Conservation (phyloP, 2,329 filamentous ascomycete genomes). For the Diaporthe humulicola region DNA sequence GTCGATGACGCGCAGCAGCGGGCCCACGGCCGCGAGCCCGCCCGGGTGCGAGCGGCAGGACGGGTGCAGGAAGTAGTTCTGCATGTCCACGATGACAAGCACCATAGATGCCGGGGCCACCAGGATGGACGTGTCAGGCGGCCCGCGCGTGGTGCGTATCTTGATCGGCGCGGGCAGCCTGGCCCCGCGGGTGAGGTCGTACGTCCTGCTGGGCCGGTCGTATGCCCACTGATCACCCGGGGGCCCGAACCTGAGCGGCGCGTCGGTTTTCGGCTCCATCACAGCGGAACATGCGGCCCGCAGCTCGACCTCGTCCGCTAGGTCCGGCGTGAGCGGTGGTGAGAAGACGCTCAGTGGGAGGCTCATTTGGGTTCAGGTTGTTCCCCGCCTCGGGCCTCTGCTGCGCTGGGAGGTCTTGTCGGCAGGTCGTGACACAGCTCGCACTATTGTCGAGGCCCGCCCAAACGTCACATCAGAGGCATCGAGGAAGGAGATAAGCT, state of each 20-base stretch:
- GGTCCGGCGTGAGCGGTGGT: slow-evolving; percentile 2
- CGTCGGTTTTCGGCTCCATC: slow-evolving; percentile 1
- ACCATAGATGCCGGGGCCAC: slow-evolving; percentile 58
- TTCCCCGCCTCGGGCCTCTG: not conserved
- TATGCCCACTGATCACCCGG: slow-evolving; percentile 50
- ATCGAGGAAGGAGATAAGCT: slow-evolving; percentile 17
- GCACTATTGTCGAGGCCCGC: not conserved
- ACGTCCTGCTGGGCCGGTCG: slow-evolving; percentile 44
- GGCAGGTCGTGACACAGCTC: not conserved
- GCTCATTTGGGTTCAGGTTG: not conserved
- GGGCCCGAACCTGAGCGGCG: slow-evolving; percentile 47
- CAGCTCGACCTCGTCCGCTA: slow-evolving; percentile 2
- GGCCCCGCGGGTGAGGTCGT: slow-evolving; percentile 47
- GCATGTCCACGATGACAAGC: slow-evolving; percentile 65
- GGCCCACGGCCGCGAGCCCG: slow-evolving; percentile 57
- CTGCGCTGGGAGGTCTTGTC: not conserved
- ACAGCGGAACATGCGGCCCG: slow-evolving; percentile 5
- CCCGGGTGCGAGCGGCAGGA: slow-evolving; percentile 55
- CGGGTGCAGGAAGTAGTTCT: slow-evolving; percentile 64
- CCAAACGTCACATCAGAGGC: not conserved
- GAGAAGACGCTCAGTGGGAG: slow-evolving; percentile 21
- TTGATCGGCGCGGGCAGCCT: slow-evolving; percentile 38
- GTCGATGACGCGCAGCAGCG: slow-evolving; percentile 55
- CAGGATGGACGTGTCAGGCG: slow-evolving; percentile 49
- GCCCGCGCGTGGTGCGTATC: slow-evolving; percentile 47